Conservation (phyloP, 768 basidiomycete genomes). For the Pleurotus cornucopiae region DNA sequence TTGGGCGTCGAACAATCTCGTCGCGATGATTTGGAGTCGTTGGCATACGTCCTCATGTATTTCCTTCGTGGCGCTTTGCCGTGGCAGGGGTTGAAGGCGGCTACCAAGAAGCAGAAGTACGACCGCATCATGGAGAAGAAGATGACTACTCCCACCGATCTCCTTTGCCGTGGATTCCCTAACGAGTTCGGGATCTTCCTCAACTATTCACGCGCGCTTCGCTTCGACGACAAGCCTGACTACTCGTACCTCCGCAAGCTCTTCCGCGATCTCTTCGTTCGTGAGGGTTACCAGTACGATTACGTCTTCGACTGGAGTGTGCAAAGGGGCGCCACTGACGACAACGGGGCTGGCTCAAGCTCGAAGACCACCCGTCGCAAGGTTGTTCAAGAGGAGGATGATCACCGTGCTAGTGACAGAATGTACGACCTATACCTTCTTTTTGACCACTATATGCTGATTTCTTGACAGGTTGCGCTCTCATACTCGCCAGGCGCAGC, state of each 20-base stretch:
- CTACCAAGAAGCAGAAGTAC: slow-evolving; percentile 99
- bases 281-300: slow-evolving; percentile 98
- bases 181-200: slow-evolving; percentile 99
- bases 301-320: slow-evolving; percentile 99
- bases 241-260: slow-evolving; percentile 99
- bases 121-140: slow-evolving; percentile 99
- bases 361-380: slow-evolving; percentile 70
- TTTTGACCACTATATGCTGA: not conserved
- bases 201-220: slow-evolving; percentile 97
- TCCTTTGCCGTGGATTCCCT: slow-evolving; percentile 98
- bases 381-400: slow-evolving; percentile 82
- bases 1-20: slow-evolving; percentile 97
- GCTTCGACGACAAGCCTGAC: slow-evolving; percentile 99
- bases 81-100: slow-evolving; percentile 99
- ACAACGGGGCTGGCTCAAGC: slow-evolving; percentile 52
- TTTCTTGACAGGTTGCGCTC: slow-evolving; percentile 66
- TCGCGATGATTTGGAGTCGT: slow-evolving; percentile 95
- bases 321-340: slow-evolving; percentile 69
- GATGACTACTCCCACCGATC: slow-evolving; percentile 97
- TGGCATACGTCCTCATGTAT: slow-evolving; percentile 99
- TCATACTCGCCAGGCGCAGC: slow-evolving; percentile 80
- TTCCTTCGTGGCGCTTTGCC: slow-evolving; percentile 97
- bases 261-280: slow-evolving; percentile 96
- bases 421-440: slow-evolving; percentile 52
- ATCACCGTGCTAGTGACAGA: slow-evolving; percentile 76